Conservation (phyloP, 2,329 filamentous ascomycete genomes). For the Raffaelea albimanens region DNA sequence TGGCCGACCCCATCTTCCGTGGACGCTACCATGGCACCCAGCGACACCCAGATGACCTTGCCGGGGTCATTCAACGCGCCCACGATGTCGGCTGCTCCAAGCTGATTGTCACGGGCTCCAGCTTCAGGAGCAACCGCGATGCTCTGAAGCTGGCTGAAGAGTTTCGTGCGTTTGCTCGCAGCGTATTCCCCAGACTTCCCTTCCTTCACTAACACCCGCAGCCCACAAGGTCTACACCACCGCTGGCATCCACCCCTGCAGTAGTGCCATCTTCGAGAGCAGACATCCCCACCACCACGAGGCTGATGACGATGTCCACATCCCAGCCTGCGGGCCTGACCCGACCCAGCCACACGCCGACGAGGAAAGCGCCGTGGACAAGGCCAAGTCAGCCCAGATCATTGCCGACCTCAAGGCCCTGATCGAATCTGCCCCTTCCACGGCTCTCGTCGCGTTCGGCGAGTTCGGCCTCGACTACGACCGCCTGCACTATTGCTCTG, state of each 20-base stretch:
- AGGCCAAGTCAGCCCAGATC: constrained; percentile 33
- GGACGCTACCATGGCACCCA: constrained; percentile 77
- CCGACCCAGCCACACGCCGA: constrained; percentile 29
- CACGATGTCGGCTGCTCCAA: constrained; percentile 72
- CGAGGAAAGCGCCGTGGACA: constrained; percentile 36
- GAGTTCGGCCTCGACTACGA: constrained; percentile 98
- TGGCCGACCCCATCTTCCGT: constrained; percentile 83
- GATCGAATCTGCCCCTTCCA: constrained; percentile 41
- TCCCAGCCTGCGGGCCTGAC: constrained; percentile 44
- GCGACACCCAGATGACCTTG: constrained; percentile 62
- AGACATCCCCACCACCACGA: constrained; percentile 33
- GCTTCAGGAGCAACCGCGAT: constrained; percentile 66
- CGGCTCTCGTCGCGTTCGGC: constrained; percentile 67
- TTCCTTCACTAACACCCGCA: constrained; percentile 22
- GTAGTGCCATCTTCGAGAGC: constrained; percentile 66
- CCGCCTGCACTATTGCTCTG: constrained; percentile 71
- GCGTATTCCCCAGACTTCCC: neutral
- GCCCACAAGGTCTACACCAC: constrained; percentile 80
- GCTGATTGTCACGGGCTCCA: constrained; percentile 88
- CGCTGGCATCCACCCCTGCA: constrained; percentile 89
- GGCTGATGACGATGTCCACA: constrained; percentile 31
- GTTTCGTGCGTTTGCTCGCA: constrained; percentile 50
- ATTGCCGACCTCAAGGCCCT: constrained; percentile 55
- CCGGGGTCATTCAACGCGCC: constrained; percentile 70
- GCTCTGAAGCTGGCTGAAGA: constrained; percentile 65